A percentile compares a stretch with the other conserved stretches of the same genome.
phyloP scores from a whole-genome alignment of 495 filamentous ascomycete genomes.

The Lasiosphaeria miniovina region DNA sequence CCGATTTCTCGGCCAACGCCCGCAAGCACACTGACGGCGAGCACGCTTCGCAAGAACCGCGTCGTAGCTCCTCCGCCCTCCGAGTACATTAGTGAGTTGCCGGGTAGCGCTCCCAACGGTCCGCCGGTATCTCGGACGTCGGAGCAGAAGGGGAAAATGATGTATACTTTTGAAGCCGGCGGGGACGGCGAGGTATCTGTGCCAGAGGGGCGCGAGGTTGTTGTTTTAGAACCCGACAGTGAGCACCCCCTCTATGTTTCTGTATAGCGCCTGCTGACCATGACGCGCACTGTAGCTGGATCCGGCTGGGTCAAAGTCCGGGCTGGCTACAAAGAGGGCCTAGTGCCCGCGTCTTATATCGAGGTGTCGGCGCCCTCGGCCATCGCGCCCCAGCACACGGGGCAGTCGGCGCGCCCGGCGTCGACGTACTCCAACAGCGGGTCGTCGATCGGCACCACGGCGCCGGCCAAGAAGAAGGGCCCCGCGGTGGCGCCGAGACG shows the following conservation, averaged over 20 bases:
- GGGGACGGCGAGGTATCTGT: constrained; percentile 79
- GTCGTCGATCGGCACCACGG: constrained; percentile 58
- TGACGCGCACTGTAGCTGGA: constrained; percentile 58
- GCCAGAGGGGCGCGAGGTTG: constrained; percentile 69
- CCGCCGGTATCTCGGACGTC: constrained; percentile 26
- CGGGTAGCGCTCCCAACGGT: constrained; percentile 44
- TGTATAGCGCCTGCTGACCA: constrained; percentile 8
- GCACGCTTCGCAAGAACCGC: constrained; percentile 55
- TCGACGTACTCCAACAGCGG: constrained; percentile 82
- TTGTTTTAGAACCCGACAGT: constrained; percentile 87
- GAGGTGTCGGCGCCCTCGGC: constrained; percentile 39
- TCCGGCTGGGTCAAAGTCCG: constrained; percentile 87
- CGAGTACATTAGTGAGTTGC: constrained; percentile 67
- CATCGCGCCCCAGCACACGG: constrained; percentile 50
- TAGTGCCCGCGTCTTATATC: constrained; percentile 80
- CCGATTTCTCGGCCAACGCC: constrained; percentile 22
- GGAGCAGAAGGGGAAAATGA: constrained; percentile 78
- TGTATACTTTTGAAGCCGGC: constrained; percentile 78
- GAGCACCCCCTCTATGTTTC: constrained; percentile 32
- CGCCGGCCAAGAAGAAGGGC: constrained; percentile 75
- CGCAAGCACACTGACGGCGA: constrained; percentile 23
- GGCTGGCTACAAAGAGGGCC: constrained; percentile 64
- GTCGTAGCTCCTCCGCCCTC: constrained; percentile 84
- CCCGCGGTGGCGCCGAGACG: constrained; percentile 89
- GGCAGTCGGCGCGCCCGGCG: constrained; percentile 49